Percentiles rank a stretch among this genome's conserved stretches.
Conservation (phyloP, 2,329 filamentous ascomycete species). For the Diaporthe capsici region DNA sequence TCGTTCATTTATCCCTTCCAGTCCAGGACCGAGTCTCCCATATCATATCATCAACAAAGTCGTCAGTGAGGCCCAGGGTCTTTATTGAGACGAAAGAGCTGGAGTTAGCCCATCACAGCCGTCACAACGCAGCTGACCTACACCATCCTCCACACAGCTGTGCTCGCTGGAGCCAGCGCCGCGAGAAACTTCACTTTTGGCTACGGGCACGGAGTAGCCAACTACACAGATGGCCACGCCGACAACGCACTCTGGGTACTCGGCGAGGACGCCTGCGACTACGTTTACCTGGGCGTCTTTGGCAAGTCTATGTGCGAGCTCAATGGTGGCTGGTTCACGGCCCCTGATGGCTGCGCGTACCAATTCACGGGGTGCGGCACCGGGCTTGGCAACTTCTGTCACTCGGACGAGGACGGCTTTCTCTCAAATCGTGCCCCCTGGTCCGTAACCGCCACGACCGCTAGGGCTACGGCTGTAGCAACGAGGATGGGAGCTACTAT, state of each 20-base stretch:
- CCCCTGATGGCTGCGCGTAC: neutral
- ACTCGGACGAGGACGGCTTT: slow-evolving; percentile 5
- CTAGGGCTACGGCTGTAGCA: slow-evolving; percentile 12
- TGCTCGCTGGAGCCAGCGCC: neutral
- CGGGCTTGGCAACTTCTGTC: slow-evolving; percentile 19
- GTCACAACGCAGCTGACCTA: neutral
- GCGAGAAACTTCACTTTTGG: neutral
- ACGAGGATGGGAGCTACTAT: slow-evolving; percentile 1
- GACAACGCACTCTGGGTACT: slow-evolving; percentile 5
- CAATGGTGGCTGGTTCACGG: neutral
- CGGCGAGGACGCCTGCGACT: slow-evolving; percentile 12
- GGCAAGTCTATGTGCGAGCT: neutral
- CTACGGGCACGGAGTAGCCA: neutral
- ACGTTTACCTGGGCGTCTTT: slow-evolving; percentile 3
- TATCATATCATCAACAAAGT: neutral
- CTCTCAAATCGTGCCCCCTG: neutral
- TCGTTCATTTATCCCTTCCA: neutral
- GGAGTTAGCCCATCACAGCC: neutral
- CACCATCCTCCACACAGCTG: neutral
- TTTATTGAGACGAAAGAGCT: neutral
- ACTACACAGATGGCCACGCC: neutral
- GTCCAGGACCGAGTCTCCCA: neutral
- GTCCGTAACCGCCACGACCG: neutral
- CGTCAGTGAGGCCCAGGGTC: neutral
- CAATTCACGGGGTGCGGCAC: slow-evolving; percentile 8